Conservation (phyloP, 2,329 filamentous ascomycete genomes). For the Phialophora verrucosa region DNA sequence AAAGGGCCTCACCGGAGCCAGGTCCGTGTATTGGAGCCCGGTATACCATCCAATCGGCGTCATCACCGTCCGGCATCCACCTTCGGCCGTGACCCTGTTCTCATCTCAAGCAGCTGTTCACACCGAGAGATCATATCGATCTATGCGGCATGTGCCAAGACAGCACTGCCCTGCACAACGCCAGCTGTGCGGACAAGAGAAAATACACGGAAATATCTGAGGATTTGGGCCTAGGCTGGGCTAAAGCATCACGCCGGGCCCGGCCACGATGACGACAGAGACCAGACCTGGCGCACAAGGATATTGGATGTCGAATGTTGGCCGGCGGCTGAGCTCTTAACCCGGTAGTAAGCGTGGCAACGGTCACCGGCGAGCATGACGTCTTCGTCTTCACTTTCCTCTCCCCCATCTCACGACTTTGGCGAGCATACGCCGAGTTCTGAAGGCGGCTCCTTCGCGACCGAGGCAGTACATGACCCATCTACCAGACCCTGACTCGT, state of each 20-base stretch:
- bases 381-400: too few relatives aligned
- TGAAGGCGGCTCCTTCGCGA: too few relatives aligned
- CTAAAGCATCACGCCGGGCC: not conserved
- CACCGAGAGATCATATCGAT: not conserved
- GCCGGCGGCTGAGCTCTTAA: not conserved
- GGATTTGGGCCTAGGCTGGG: not conserved
- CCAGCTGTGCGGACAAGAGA: not conserved
- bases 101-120: not conserved
- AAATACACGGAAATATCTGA: not conserved
- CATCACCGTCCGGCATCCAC: not conserved
- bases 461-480: too few relatives aligned
- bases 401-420: too few relatives aligned
- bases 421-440: too few relatives aligned
- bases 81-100: not conserved
- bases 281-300: not conserved
- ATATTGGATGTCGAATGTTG: not conserved
- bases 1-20: not conserved
- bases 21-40: not conserved
- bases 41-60: not conserved
- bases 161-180: not conserved
- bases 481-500: too few relatives aligned
- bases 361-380: not conserved
- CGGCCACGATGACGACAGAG: not conserved
- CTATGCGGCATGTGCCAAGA: not conserved
- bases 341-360: not conserved